Conservation (phyloP, 495 filamentous ascomycete genomes). For the Aspergillus affinis region DNA sequence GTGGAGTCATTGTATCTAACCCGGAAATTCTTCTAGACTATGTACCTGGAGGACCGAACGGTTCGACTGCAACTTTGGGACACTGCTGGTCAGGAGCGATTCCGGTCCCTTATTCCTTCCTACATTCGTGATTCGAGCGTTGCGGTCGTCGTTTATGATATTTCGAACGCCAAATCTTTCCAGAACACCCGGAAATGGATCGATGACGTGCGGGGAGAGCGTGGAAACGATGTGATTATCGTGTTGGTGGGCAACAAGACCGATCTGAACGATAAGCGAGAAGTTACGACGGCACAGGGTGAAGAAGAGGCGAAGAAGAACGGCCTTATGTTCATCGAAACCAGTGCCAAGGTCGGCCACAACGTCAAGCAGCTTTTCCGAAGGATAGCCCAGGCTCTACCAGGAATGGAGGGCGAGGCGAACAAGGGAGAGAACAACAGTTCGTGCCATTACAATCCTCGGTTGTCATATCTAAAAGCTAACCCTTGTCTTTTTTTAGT, state of each 20-base stretch:
- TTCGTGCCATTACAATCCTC: constrained; percentile 28
- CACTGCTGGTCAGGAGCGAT: constrained; percentile 95
- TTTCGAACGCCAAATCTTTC: constrained; percentile 95
- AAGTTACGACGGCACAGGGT: constrained; percentile 90
- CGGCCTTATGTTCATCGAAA: constrained; percentile 97
- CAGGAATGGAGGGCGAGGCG: constrained; percentile 91
- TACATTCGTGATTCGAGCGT: constrained; percentile 98
- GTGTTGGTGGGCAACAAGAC: constrained; percentile 99
- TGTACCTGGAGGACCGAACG: constrained; percentile 98
- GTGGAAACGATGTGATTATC: constrained; percentile 97
- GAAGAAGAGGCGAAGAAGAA: constrained; percentile 99
- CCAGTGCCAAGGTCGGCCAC: constrained; percentile 95
- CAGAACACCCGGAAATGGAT: constrained; percentile 99
- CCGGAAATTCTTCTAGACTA: constrained; percentile 60
- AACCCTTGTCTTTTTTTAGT: constrained; percentile 49
- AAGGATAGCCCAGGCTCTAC: constrained; percentile 94
- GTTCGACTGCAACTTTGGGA: constrained; percentile 98
- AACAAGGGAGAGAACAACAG: constrained; percentile 64
- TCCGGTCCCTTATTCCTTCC: constrained; percentile 92
- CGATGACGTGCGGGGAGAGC: constrained; percentile 93
- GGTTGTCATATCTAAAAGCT: constrained; percentile 10
- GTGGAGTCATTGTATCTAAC: constrained; percentile 10
- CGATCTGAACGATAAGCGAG: constrained; percentile 93
- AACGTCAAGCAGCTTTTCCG: constrained; percentile 97
- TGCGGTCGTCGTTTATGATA: constrained; percentile 97